Evolutionary conservation across 2,329 filamentous ascomycete genomes (phyloP).

Genomic region (Aspergillus fructus): DNA sequence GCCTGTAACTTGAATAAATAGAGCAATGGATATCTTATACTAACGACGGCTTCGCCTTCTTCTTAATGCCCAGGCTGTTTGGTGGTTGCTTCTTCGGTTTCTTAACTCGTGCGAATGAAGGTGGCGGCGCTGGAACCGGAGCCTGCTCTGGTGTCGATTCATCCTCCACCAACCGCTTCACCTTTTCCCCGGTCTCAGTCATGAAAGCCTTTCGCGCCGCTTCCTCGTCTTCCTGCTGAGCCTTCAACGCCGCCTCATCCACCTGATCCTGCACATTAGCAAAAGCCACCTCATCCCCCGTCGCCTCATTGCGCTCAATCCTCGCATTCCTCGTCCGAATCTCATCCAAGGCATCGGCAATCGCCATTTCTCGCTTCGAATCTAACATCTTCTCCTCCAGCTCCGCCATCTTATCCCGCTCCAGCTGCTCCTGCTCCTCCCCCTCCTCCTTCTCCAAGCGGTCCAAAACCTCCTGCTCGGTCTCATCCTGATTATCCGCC

Average conservation of each 20-base stretch:
- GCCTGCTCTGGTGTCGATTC: slow-evolving; percentile 36
- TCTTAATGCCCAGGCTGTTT: slow-evolving; percentile 80
- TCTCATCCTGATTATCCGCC: slow-evolving; percentile 65
- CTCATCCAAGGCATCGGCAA: slow-evolving; percentile 93
- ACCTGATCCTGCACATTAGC: slow-evolving; percentile 60
- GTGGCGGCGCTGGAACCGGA: slow-evolving; percentile 46
- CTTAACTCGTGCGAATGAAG: slow-evolving; percentile 68
- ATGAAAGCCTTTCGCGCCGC: slow-evolving; percentile 76
- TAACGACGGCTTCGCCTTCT: slow-evolving; percentile 68
- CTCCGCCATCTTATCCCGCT: slow-evolving; percentile 91
- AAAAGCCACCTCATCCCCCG: slow-evolving; percentile 56
- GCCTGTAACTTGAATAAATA: neutral
- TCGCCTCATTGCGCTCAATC: slow-evolving; percentile 72
- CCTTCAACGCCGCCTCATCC: slow-evolving; percentile 58
- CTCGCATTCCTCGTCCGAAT: slow-evolving; percentile 89
- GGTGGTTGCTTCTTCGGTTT: slow-evolving; percentile 87
- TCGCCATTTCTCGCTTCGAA: slow-evolving; percentile 91
- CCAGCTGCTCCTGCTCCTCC: slow-evolving; percentile 62
- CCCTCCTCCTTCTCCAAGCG: slow-evolving; percentile 74
- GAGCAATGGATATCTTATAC: slow-evolving; percentile 18
- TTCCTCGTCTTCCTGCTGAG: slow-evolving; percentile 81
- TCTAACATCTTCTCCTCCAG: slow-evolving; percentile 91
- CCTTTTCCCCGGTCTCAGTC: slow-evolving; percentile 56
- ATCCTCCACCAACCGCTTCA: slow-evolving; percentile 54
- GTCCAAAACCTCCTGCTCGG: slow-evolving; percentile 82